Conservation (phyloP, 768 basidiomycete genomes). For the Auricularia sp. region DNA sequence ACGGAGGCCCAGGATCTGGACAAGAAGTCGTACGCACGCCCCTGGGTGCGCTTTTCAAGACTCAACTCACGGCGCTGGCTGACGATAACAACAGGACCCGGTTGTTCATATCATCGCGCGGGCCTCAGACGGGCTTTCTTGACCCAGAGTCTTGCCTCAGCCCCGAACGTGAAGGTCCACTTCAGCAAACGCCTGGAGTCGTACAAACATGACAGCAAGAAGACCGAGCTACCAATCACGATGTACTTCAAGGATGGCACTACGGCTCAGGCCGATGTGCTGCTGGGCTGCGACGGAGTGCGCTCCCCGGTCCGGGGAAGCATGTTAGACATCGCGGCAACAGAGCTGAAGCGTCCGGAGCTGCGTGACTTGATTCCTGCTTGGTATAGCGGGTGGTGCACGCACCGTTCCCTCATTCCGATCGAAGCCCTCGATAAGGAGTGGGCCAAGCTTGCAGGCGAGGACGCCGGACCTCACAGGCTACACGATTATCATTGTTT, state of each 20-base stretch:
- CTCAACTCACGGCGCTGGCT: not conserved
- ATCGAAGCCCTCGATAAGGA: not conserved
- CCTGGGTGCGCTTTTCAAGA: not conserved
- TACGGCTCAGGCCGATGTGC: slow-evolving; percentile 14
- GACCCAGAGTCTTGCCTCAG: not conserved
- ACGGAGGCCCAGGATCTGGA: no score
- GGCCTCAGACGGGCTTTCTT: not conserved
- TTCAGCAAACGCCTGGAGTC: slow-evolving; percentile 23
- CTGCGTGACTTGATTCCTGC: not conserved
- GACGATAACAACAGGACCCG: not conserved
- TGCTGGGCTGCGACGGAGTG: slow-evolving; percentile 21
- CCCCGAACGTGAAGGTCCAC: slow-evolving; percentile 15
- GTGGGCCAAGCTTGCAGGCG: not conserved
- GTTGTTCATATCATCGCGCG: not conserved
- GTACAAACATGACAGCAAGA: slow-evolving; percentile 17
- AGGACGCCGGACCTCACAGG: not conserved
- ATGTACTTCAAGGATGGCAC: slow-evolving; percentile 18
- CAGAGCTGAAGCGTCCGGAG: not conserved
- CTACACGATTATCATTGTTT: not conserved
- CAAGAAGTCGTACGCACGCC: not conserved
- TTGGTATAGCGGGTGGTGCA: not conserved
- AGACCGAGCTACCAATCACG: slow-evolving; percentile 6
- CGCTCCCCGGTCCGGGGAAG: slow-evolving; percentile 14
- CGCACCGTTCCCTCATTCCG: not conserved
- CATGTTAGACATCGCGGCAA: slow-evolving; percentile 11